Evolutionary conservation across 179 eudicot genomes (phyloP).

Genomic region (Silene vulgaris): DNA sequence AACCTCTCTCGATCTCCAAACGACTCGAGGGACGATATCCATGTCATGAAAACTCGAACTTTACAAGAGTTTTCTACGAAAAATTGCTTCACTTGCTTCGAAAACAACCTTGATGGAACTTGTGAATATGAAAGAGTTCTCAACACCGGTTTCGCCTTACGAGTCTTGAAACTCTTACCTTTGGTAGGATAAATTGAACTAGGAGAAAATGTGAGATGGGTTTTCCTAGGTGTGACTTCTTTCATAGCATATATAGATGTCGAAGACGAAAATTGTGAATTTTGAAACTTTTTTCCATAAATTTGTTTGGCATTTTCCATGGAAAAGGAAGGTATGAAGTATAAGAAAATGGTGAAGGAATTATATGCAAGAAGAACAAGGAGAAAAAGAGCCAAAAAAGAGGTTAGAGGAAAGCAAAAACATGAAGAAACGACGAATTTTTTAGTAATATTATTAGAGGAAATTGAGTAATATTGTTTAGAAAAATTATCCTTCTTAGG

Average conservation of each 20-base stretch:
- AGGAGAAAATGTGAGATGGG: conserved; percentile 19
- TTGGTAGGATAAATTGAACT: neutral
- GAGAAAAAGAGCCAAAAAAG: conserved; percentile 35
- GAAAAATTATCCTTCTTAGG: conserved; percentile 19
- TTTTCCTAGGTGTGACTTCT: conserved; percentile 14
- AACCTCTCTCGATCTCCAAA: conserved; percentile 57
- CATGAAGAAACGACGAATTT: conserved; percentile 37
- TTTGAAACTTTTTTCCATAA: conserved; percentile 15
- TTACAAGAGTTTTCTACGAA: conserved; percentile 42
- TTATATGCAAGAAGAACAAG: conserved; percentile 47
- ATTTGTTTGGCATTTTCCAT: conserved; percentile 29
- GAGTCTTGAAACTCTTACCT: conserved; percentile 18
- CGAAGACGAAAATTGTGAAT: conserved; percentile 18
- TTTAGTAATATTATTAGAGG: conserved; percentile 25
- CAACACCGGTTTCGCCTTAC: conserved; percentile 12
- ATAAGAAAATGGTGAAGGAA: conserved; percentile 42
- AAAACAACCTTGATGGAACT: conserved; percentile 28
- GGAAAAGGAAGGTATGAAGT: conserved; percentile 25
- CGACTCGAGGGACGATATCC: conserved; percentile 67
- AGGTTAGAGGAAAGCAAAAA: conserved; percentile 30
- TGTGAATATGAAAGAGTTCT: conserved; percentile 18
- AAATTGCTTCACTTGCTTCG: conserved; percentile 42
- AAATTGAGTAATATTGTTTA: conserved; percentile 20
- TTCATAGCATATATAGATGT: conserved; percentile 12
- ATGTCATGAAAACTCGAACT: conserved; percentile 74